phyloP scores from a whole-genome alignment of 345 rosid species.

The Camelina neglecta region DNA sequence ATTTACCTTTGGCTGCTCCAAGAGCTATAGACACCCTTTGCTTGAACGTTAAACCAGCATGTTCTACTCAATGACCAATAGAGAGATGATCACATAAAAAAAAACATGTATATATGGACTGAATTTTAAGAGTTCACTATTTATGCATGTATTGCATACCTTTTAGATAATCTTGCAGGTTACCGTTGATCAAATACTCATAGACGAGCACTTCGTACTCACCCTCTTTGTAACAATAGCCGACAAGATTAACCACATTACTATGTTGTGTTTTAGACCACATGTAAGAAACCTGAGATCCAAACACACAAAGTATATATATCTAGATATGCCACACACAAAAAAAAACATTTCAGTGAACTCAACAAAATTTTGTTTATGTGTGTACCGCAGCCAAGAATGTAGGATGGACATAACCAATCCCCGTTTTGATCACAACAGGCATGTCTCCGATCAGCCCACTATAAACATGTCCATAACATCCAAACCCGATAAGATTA shows the following conservation, averaged over 20 bases:
- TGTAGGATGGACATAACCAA: conserved; percentile 47
- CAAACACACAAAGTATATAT: not conserved
- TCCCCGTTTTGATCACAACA: conserved; percentile 62
- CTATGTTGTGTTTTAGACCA: conserved; percentile 67
- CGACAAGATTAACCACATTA: conserved; percentile 59
- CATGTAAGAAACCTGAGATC: conserved; percentile 53
- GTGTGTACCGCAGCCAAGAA: conserved; percentile 58
- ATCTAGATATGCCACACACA: not conserved
- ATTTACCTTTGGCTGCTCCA: conserved; percentile 72
- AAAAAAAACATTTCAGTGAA: not conserved
- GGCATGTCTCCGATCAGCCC: conserved; percentile 56
- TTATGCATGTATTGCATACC: conserved; percentile 44
- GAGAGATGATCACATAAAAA: not conserved
- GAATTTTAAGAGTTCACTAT: not conserved
- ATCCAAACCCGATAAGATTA: conserved; percentile 61
- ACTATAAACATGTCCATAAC: conserved; percentile 57
- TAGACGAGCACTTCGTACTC: conserved; percentile 55
- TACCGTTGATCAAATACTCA: conserved; percentile 52
- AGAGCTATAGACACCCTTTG: conserved; percentile 54
- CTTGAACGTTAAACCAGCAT: conserved; percentile 59
- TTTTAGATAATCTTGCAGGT: not conserved
- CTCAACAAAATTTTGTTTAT: not conserved
- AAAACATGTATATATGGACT: not conserved
- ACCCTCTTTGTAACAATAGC: not conserved
- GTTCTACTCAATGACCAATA: conserved; percentile 44